phyloP scores from a whole-genome alignment of 345 rosid genomes.

The Psidium guajava region DNA sequence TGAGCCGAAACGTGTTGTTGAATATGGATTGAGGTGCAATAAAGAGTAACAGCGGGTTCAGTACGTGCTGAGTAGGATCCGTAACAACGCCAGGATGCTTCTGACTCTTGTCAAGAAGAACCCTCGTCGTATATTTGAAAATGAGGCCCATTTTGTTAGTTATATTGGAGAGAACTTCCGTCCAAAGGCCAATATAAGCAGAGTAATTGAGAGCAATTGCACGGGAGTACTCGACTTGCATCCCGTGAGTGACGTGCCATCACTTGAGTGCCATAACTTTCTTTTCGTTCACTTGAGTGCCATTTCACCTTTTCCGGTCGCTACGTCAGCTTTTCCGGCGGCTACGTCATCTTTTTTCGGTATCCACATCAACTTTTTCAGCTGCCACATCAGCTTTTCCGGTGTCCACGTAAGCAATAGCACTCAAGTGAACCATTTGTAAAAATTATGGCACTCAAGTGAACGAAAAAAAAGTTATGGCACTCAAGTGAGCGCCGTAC shows the following conservation, averaged over 20 bases:
- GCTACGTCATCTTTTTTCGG: too few species aligned
- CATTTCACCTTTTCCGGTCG: too few species aligned
- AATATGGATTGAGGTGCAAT: slow-evolving; percentile 31
- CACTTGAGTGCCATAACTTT: too few species aligned
- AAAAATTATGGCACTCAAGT: too few species aligned
- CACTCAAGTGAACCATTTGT: too few species aligned
- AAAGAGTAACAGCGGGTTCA: slow-evolving; percentile 41
- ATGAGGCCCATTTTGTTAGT: slow-evolving; percentile 27
- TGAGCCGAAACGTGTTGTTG: slow-evolving; percentile 33
- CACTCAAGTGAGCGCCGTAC: too few species aligned
- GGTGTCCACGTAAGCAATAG: too few species aligned
- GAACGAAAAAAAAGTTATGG: too few species aligned
- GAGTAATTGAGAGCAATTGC: slow-evolving; percentile 38
- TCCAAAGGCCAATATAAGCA: slow-evolving; percentile 18
- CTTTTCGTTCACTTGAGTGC: too few species aligned
- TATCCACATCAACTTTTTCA: too few species aligned
- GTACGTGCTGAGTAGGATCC: slow-evolving; percentile 28
- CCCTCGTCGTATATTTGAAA: slow-evolving; percentile 18
- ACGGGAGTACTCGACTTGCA: slow-evolving; percentile 50
- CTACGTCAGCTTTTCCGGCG: too few species aligned
- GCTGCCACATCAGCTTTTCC: too few species aligned
- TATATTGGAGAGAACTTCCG: slow-evolving; percentile 38
- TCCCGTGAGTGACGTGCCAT: slow-evolving; percentile 25
- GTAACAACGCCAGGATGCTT: slow-evolving; percentile 34
- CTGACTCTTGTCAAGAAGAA: slow-evolving; percentile 39